phyloP scores from a whole-genome alignment of 2,329 filamentous ascomycete genomes.

The Talaromyces islandicus region DNA sequence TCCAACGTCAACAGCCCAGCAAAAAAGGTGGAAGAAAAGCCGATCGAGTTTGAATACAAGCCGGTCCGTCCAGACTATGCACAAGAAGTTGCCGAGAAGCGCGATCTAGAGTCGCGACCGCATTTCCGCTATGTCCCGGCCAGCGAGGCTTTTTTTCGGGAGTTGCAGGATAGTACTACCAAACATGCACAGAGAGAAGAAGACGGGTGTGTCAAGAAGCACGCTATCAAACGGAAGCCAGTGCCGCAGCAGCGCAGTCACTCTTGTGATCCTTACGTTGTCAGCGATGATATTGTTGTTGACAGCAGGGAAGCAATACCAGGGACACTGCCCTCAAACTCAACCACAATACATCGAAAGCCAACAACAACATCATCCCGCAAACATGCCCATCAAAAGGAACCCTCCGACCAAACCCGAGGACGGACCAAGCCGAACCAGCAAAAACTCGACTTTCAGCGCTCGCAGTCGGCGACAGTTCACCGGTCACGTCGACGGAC shows the following conservation, averaged over 20 bases:
- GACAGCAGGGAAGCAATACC: neutral
- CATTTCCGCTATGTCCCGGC: constrained; percentile 30
- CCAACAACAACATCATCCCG: neutral
- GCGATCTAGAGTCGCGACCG: constrained; percentile 10
- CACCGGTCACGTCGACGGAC: constrained; percentile 14
- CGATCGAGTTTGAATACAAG: constrained; percentile 27
- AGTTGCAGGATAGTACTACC: constrained; percentile 18
- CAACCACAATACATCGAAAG: neutral
- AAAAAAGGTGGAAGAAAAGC: constrained; percentile 7
- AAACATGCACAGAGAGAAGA: constrained; percentile 5
- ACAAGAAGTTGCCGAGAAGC: constrained; percentile 21
- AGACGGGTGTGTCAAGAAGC: constrained; percentile 1
- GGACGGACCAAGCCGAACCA: constrained; percentile 16
- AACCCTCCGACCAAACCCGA: constrained; percentile 10
- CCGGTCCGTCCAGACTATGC: constrained; percentile 28
- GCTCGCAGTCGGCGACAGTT: constrained; percentile 4
- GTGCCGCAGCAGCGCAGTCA: constrained; percentile 3
- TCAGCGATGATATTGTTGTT: neutral
- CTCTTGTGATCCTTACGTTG: constrained; percentile 4
- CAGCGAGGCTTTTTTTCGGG: constrained; percentile 19
- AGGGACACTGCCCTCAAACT: neutral
- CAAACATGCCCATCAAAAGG: neutral
- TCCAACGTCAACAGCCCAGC: constrained; percentile 2
- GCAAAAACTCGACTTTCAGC: constrained; percentile 11
- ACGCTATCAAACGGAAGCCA: neutral